Percentiles rank a stretch among this genome's conserved stretches.
phyloP scores from a whole-genome alignment of 306 rosid genomes.

The Pyrus bretschneideri region DNA sequence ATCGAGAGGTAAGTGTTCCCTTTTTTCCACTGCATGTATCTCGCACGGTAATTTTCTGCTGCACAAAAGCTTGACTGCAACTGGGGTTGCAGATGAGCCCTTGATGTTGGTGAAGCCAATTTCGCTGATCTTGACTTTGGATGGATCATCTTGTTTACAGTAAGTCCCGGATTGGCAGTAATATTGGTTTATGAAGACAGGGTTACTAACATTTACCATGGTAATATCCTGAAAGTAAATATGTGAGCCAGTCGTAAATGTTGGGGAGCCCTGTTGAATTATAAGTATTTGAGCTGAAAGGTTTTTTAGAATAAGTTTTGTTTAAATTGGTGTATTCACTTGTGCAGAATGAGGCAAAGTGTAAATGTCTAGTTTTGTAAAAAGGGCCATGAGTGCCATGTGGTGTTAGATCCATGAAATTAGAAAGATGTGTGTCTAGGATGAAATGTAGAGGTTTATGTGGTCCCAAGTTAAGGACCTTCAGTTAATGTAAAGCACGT shows the following conservation, averaged over 20 bases:
- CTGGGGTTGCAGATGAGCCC: neutral
- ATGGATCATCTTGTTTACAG: neutral
- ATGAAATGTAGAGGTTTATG: too few relatives aligned
- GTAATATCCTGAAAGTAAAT: conserved; percentile 30
- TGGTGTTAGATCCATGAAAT: too few relatives aligned
- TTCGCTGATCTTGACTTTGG: neutral
- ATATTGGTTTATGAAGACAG: conserved; percentile 42
- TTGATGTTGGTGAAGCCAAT: neutral
- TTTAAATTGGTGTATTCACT: too few relatives aligned
- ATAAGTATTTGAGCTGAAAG: too few relatives aligned
- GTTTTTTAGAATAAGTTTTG: too few relatives aligned
- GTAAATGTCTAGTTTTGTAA: too few relatives aligned
- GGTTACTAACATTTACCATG: conserved; percentile 32
- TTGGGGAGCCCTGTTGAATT: neutral
- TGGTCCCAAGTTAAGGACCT: too few relatives aligned
- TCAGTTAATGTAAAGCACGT: too few relatives aligned
- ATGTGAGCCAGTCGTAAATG: neutral
- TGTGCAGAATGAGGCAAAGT: too few relatives aligned
- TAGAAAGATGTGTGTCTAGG: too few relatives aligned
- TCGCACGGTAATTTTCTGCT: neutral
- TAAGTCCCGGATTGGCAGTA: conserved; percentile 26
- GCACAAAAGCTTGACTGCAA: neutral
- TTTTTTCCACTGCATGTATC: neutral
- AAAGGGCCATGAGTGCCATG: too few relatives aligned
- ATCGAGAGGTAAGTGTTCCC: neutral